Conservation (phyloP, 257 asterid species). For the Cynanchum wilfordii region DNA sequence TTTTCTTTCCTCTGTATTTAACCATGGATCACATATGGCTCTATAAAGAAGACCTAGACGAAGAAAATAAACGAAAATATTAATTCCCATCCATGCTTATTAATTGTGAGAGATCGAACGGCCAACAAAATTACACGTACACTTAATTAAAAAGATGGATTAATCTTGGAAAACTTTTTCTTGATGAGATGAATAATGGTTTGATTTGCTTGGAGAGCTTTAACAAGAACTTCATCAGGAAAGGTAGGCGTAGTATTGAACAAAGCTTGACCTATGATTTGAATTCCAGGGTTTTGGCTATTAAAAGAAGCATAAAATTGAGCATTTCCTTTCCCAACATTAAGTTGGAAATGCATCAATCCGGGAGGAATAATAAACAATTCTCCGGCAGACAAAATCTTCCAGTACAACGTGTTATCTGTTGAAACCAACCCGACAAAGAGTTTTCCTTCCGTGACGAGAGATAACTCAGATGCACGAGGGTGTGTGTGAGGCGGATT, state of each 20-base stretch:
- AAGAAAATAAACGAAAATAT: too few relatives aligned
- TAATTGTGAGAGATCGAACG: too few relatives aligned
- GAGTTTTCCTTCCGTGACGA: not conserved
- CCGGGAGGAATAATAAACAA: constrained; percentile 66
- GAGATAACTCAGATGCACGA: not conserved
- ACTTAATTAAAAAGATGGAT: too few relatives aligned
- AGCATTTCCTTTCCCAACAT: not conserved
- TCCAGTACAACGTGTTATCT: constrained; percentile 10
- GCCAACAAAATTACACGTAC: too few relatives aligned
- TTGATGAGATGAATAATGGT: constrained; percentile 37
- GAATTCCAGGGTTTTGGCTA: constrained; percentile 53
- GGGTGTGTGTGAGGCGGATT: not conserved
- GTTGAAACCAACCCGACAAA: not conserved
- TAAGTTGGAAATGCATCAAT: constrained; percentile 43
- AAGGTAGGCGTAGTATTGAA: constrained; percentile 50
- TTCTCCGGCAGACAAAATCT: constrained; percentile 35
- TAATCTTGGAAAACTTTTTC: constrained; percentile 16
- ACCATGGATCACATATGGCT: too few relatives aligned
- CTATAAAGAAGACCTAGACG: too few relatives aligned
- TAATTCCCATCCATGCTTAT: too few relatives aligned
- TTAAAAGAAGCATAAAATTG: constrained; percentile 12
- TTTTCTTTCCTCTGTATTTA: too few relatives aligned
- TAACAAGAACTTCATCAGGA: constrained; percentile 43
- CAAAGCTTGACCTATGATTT: constrained; percentile 23
- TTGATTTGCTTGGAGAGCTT: constrained; percentile 41